Conservation (phyloP, 169 alveolate genomes). For the Eimeria maxima region DNA sequence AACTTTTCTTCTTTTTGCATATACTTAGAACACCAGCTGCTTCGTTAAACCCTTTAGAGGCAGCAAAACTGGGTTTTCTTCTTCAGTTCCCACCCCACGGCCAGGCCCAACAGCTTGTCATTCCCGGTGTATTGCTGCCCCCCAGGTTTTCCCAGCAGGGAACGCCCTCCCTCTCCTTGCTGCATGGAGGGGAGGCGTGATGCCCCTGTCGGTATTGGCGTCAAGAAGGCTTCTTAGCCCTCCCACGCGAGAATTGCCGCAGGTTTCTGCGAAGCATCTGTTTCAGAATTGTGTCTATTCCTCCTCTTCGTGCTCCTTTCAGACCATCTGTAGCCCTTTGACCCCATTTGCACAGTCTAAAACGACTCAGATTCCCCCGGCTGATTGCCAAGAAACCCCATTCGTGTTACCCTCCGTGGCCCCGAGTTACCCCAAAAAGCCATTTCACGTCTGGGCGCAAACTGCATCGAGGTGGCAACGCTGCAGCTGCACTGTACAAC, state of each 20-base stretch:
- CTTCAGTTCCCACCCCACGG: constrained; percentile 53
- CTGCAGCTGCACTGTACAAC: constrained; percentile 38
- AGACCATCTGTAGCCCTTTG: not conserved
- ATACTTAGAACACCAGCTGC: not conserved
- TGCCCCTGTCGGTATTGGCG: constrained; percentile 62
- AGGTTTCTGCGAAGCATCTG: constrained; percentile 50
- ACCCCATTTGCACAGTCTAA: not conserved
- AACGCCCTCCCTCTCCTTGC: constrained; percentile 28
- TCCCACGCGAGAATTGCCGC: not conserved
- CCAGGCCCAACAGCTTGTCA: constrained; percentile 31
- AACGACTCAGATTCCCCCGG: not conserved
- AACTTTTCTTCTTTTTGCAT: constrained; percentile 29
- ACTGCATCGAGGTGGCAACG: constrained; percentile 24
- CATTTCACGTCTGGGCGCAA: constrained; percentile 26
- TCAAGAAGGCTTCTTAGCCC: constrained; percentile 55
- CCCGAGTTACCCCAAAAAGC: not conserved
- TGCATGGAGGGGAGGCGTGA: constrained; percentile 66
- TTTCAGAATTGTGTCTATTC: constrained; percentile 1
- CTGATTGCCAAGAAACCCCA: not conserved
- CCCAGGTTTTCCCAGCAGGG: constrained; percentile 60
- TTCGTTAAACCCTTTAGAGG: not conserved
- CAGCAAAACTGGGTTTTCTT: constrained; percentile 25
- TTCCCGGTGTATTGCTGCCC: not conserved
- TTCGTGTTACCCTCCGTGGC: not conserved
- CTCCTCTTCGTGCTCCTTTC: not conserved